These are phyloP conservation scores for Neckera pumila DNA, from an alignment of 225 moss, liverwort and hornwort genomes.

Conservation along the genomic window DNA sequence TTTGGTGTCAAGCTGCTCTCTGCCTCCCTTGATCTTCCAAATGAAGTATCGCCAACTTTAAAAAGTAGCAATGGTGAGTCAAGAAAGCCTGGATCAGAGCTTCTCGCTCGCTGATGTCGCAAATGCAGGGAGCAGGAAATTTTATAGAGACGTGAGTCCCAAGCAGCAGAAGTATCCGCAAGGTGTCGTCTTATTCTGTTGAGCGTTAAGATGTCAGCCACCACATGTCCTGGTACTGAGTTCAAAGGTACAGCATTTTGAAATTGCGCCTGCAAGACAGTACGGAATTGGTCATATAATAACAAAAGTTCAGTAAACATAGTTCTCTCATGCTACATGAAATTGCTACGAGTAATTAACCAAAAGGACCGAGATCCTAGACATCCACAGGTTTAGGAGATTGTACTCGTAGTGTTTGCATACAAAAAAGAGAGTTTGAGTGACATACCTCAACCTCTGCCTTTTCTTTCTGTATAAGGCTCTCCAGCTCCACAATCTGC, in stretches of 20 bases:
- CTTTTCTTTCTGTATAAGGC: slow-evolving; percentile 58
- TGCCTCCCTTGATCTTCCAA: slow-evolving; percentile 23
- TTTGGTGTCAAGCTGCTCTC: slow-evolving; percentile 3
- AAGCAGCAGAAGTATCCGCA: slow-evolving; percentile 33
- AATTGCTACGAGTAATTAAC: neutral
- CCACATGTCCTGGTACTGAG: slow-evolving; percentile 19
- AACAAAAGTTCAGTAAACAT: neutral
- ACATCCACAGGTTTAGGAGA: neutral
- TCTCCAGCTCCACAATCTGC: slow-evolving; percentile 50
- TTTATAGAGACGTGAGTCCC: slow-evolving; percentile 46
- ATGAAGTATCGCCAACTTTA: slow-evolving; percentile 29
- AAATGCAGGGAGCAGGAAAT: slow-evolving; percentile 27
- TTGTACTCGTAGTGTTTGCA: neutral
- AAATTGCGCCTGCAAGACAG: slow-evolving; percentile 42
- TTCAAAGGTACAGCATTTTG: slow-evolving; percentile 33
- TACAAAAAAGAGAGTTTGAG: neutral
- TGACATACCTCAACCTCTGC: slow-evolving; percentile 58
- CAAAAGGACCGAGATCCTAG: neutral
- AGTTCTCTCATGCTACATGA: neutral
- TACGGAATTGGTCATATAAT: neutral
- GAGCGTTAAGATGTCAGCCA: slow-evolving; percentile 66
- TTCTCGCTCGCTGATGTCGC: slow-evolving; percentile 31
- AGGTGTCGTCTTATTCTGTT: slow-evolving; percentile 62
- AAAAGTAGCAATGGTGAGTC: slow-evolving; percentile 38
- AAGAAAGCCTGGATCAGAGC: slow-evolving; percentile 47